Evolutionary conservation across 108 stramenopile genomes (phyloP).

Genomic region (Skeletonema marinoi): DNA sequence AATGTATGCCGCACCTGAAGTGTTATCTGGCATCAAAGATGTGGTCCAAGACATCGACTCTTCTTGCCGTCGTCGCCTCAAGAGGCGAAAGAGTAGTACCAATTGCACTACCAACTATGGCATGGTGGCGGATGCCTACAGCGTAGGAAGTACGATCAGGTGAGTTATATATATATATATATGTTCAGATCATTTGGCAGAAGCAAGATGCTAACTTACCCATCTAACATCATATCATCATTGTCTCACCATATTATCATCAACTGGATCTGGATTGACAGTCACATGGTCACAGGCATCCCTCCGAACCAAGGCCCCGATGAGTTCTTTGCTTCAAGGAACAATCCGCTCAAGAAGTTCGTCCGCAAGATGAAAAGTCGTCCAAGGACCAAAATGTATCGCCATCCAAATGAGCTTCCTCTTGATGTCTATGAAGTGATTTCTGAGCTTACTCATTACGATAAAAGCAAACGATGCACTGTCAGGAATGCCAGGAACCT

Average conservation of each 20-base stretch:
- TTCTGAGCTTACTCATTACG: conserved; percentile 17
- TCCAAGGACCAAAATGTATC: conserved; percentile 18
- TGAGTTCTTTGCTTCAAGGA: conserved; percentile 57
- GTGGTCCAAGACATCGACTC: neutral
- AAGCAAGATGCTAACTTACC: neutral
- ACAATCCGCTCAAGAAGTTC: conserved; percentile 27
- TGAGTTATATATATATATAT: neutral
- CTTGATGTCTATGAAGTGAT: conserved; percentile 25
- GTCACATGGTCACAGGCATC: conserved; percentile 75
- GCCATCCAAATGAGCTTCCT: conserved; percentile 24
- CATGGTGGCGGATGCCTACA: conserved; percentile 87
- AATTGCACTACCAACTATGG: conserved; percentile 84
- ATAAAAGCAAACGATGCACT: conserved; percentile 21
- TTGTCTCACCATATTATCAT: too few species aligned
- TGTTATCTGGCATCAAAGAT: conserved; percentile 24
- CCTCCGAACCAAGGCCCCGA: conserved; percentile 73
- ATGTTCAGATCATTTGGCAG: too few species aligned
- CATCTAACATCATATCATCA: too few species aligned
- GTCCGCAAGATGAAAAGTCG: conserved; percentile 20
- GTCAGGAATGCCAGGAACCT: conserved; percentile 20
- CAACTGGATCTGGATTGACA: neutral
- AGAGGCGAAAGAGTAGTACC: conserved; percentile 23
- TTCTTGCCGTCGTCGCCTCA: conserved; percentile 35
- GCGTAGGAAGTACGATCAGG: conserved; percentile 81
- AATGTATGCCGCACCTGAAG: conserved; percentile 87